Evolutionary conservation across 441 rosid genomes (phyloP).

Genomic region (Syzygium syzygioides): DNA sequence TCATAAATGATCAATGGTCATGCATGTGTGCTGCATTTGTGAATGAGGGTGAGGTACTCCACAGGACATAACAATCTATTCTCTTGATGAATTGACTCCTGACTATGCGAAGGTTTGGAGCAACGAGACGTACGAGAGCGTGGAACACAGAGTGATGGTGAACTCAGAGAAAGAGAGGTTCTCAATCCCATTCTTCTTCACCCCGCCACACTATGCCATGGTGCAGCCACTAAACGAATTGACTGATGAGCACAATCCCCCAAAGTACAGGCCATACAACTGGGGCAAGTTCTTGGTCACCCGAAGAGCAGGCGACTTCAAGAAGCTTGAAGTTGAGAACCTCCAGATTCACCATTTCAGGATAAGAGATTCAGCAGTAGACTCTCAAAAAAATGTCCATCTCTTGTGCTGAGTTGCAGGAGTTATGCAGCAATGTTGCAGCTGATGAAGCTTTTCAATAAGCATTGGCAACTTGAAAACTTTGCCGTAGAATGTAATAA

Average conservation of each 20-base stretch:
- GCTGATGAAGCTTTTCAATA: too few relatives aligned
- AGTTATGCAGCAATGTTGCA: too few relatives aligned
- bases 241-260: constrained; percentile 21
- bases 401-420: not conserved
- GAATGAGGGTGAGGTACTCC: not conserved
- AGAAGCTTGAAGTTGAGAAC: constrained; percentile 53
- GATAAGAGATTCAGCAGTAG: not conserved
- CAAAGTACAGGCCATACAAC: constrained; percentile 35
- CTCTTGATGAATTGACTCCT: not conserved
- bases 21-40: not conserved
- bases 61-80: not conserved
- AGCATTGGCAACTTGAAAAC: not conserved
- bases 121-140: constrained; percentile 43
- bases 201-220: constrained; percentile 25
- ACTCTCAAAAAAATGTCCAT: not conserved
- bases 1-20: not conserved
- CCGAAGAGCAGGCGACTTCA: constrained; percentile 47
- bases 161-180: constrained; percentile 40
- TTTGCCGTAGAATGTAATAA: too few relatives aligned
- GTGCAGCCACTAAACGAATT: constrained; percentile 42
- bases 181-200: constrained; percentile 41
- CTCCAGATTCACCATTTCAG: constrained; percentile 54
- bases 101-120: constrained; percentile 36
- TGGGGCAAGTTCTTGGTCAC: constrained; percentile 57
- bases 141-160: constrained; percentile 48